Evolutionary conservation across 441 rosid genomes (phyloP), one percentile per base, ranked within the genome.

Genomic region (Sinapis alba): DNA sequence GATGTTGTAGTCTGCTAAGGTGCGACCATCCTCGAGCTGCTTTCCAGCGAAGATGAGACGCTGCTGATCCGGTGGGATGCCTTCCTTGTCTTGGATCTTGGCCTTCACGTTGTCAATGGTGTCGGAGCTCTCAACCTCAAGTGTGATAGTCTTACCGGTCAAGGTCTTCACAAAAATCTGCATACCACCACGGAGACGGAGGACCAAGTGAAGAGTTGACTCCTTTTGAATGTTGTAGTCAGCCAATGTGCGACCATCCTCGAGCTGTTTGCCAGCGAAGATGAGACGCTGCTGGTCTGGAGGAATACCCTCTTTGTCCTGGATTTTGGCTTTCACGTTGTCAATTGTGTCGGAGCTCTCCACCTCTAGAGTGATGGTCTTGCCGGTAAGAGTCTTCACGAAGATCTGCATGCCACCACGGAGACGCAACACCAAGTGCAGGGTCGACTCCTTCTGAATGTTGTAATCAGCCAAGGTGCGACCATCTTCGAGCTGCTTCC

Each of bases 401-500:
- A 54, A 54, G 8, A 54, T 54, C 27, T 54, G 60, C 60, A 54
- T 54, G 19, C 90, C 90, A 59, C 91, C 91, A 67, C 89, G 87
- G 0, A 87, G 89, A 80, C 89, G 87, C n/a, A 87, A 76, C 61
- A 87, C 88, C 59, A 87, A 80, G 77, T 87, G 90, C 6, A 87
- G 90, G 2, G 90, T 87, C 0, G 90, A 87, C 54, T 87, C 88
- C 71, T 87, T 87, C 80, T 87, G 89, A 7, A 85, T 85, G 64
- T 85, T 87, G 62, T 85, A 87, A 20, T 85, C 86, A 0, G 91
- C 91, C 23, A 87, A 2, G 0, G 89, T 87, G 30, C 87, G 72
- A 2, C 90, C 90, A 67, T 87, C 87, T 73, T 87, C 90, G 12
- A 87, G 76, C 78, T 87, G 91, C 18, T 87, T 87, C 0, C 91